Percentiles rank a stretch among this genome's conserved stretches.
Conservation (phyloP, 2,329 filamentous ascomycete genomes). For the Fusarium chlamydosporum region DNA sequence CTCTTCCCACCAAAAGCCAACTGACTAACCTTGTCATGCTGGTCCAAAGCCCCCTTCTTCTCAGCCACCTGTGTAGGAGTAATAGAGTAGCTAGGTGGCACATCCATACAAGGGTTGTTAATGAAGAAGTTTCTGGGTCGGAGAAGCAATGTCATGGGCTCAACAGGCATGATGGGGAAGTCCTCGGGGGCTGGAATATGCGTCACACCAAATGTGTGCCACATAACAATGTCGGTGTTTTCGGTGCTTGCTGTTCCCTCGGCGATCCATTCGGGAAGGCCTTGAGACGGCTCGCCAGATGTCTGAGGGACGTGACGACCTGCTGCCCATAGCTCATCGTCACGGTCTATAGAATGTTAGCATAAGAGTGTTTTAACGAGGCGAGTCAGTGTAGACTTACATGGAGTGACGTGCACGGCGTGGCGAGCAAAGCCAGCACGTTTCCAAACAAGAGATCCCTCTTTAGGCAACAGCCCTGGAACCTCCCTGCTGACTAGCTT, state of each 20-base stretch:
- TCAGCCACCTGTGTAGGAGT: constrained; percentile 52
- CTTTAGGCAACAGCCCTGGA: constrained; percentile 82
- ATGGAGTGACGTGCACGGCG: constrained; percentile 89
- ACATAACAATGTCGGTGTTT: constrained; percentile 89
- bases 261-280: constrained; percentile 82
- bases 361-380: rapidly evolving
- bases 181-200: constrained; percentile 93
- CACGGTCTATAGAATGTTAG: constrained; percentile 69
- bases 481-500: constrained; percentile 92
- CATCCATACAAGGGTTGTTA: constrained; percentile 83
- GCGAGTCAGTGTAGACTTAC: constrained; percentile 72
- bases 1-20: constrained; percentile 47
- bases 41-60: constrained; percentile 46
- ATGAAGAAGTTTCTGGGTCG: constrained; percentile 87
- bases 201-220: constrained; percentile 93
- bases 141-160: constrained; percentile 85
- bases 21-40: constrained; percentile 44
- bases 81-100: constrained; percentile 69
- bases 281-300: constrained; percentile 80
- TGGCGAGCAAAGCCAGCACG: constrained; percentile 89
- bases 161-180: constrained; percentile 91
- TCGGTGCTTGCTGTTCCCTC: constrained; percentile 78
- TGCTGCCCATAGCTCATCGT: constrained; percentile 86
- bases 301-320: constrained; percentile 91
- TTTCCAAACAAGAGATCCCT: constrained; percentile 88